Conservation (phyloP, 1,284 basidiomycete species). For the Mycena citricolor region DNA sequence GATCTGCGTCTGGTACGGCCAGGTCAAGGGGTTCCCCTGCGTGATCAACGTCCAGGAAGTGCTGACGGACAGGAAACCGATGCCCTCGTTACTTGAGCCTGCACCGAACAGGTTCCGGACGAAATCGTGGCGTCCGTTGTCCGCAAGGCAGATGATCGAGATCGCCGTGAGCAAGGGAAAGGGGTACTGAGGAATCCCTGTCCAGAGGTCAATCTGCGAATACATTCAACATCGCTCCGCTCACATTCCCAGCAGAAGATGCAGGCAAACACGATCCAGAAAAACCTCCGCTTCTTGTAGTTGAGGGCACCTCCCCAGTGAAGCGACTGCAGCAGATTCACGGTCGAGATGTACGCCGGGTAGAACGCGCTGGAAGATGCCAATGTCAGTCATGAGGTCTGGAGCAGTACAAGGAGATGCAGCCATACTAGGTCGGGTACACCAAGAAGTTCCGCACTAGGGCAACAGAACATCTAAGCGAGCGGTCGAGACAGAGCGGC, state of each 20-base stretch:
- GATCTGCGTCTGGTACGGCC: conserved; percentile 51
- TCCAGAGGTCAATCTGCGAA: background rate
- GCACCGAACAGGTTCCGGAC: conserved; percentile 53
- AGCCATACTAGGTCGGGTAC: conserved; percentile 54
- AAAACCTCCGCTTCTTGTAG: conserved; percentile 49
- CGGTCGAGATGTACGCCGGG: conserved; percentile 50
- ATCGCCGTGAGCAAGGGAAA: conserved; percentile 45
- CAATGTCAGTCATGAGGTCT: too few relatives aligned
- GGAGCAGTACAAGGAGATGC: too few relatives aligned
- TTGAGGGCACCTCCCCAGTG: conserved; percentile 52
- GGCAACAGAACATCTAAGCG: too few relatives aligned
- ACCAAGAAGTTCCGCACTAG: conserved; percentile 52
- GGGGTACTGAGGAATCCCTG: conserved; percentile 43
- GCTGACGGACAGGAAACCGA: conserved; percentile 48
- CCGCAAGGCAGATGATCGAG: conserved; percentile 49
- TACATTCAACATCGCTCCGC: background rate
- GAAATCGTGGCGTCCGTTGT: conserved; percentile 45
- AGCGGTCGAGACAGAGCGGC: conserved; percentile 15
- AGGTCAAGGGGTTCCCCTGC: conserved; percentile 51
- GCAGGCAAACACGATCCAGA: conserved; percentile 52
- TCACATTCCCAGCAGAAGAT: conserved; percentile 50
- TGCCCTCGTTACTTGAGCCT: conserved; percentile 52
- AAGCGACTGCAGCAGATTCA: conserved; percentile 51
- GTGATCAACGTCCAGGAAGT: conserved; percentile 56
- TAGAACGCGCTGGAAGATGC: conserved; percentile 47